These are phyloP conservation scores for Sporothrix humicola DNA, from an alignment of 2,329 filamentous ascomycete genomes.

Conservation along the genomic window DNA sequence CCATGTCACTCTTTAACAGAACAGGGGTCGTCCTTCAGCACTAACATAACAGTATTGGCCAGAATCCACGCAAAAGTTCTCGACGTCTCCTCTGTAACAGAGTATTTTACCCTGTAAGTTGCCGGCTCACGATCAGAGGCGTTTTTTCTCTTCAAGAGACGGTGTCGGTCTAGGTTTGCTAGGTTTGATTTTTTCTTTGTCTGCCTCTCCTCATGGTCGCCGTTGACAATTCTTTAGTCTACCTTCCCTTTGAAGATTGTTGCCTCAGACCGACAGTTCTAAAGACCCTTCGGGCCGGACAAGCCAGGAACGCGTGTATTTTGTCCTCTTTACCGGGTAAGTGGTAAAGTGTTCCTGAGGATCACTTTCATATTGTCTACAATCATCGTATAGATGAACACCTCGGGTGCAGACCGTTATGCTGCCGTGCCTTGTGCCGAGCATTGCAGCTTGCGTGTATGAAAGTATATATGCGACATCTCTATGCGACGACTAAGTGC, in stretches of 20 bases:
- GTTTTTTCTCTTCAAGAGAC: background rate
- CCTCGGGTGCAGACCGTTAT: background rate
- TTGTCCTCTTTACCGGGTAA: background rate
- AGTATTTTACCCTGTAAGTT: conserved; percentile 11
- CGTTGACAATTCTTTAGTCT: conserved; percentile 9
- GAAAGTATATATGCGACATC: background rate
- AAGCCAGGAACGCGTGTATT: background rate
- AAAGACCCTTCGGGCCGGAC: background rate
- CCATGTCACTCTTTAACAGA: background rate
- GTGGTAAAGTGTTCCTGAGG: background rate
- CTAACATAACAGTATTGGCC: background rate
- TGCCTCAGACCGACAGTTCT: background rate
- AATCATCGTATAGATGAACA: background rate
- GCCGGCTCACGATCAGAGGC: background rate
- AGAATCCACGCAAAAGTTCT: background rate
- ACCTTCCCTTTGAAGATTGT: background rate
- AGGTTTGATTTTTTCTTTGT: background rate
- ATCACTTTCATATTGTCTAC: background rate
- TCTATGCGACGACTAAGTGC: background rate
- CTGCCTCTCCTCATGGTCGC: background rate
- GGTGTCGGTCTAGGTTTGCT: background rate
- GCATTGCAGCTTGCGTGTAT: background rate
- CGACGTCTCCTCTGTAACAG: background rate
- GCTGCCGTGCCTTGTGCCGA: background rate
- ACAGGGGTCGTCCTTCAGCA: background rate